Evolutionary conservation across 768 basidiomycete species (phyloP).

Genomic region (Xerocomus potaroensis): DNA sequence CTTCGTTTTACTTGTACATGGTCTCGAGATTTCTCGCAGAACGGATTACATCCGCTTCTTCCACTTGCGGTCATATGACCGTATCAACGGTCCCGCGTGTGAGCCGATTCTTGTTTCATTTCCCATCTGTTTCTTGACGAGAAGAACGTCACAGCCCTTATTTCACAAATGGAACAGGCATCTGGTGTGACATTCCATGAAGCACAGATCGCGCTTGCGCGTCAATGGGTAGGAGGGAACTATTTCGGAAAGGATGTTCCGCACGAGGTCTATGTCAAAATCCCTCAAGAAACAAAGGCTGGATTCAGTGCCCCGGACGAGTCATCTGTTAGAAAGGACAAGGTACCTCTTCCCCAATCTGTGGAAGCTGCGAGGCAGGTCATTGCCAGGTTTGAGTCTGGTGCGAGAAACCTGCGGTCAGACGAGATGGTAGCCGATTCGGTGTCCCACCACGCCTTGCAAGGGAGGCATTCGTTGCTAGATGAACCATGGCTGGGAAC

Average conservation of each 20-base stretch:
- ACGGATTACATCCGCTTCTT: slow-evolving; percentile 86
- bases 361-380: slow-evolving; percentile 66
- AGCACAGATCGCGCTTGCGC: slow-evolving; percentile 81
- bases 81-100: slow-evolving; percentile 77
- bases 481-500: slow-evolving; percentile 85
- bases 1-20: not conserved
- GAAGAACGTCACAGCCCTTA: slow-evolving; percentile 36
- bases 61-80: slow-evolving; percentile 87
- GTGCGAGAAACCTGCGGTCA: slow-evolving; percentile 48
- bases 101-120: slow-evolving; percentile 15
- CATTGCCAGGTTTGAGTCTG: slow-evolving; percentile 67
- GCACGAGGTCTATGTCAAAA: slow-evolving; percentile 53
- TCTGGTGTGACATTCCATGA: slow-evolving; percentile 79
- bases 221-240: slow-evolving; percentile 64
- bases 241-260: slow-evolving; percentile 33
- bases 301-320: slow-evolving; percentile 52
- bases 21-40: slow-evolving; percentile 34
- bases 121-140: slow-evolving; percentile 22
- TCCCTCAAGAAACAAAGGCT: slow-evolving; percentile 48
- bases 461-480: slow-evolving; percentile 53
- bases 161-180: slow-evolving; percentile 65
- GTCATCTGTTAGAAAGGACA: slow-evolving; percentile 50
- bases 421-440: slow-evolving; percentile 68
- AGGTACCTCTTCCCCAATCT: slow-evolving; percentile 61
- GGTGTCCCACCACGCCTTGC: slow-evolving; percentile 77